A percentile compares a stretch with the other conserved stretches of the same genome.
These are phyloP conservation scores for Apiotrichum veenhuisii DNA, from an alignment of 1,284 basidiomycete genomes.

Conservation along the genomic window DNA sequence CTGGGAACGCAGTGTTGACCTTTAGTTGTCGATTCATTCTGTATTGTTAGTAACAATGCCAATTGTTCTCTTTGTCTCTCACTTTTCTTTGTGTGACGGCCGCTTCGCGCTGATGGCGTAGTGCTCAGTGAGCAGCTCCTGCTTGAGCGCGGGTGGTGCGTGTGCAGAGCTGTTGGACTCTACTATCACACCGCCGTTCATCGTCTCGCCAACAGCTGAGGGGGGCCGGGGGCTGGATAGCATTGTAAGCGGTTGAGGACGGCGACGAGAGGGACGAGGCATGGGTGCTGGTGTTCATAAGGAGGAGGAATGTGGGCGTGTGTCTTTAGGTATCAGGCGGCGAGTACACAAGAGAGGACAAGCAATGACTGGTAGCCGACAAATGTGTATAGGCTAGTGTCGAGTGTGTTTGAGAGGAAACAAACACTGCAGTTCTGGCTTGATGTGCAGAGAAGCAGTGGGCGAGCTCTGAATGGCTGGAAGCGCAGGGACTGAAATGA, in stretches of 20 bases:
- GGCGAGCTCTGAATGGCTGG: no score
- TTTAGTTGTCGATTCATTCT: slow-evolving; percentile 18
- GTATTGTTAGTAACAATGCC: background rate
- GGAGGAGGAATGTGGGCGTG: background rate
- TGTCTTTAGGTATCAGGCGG: background rate
- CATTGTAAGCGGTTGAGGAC: background rate
- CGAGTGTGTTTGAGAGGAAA: no score
- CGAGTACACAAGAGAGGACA: background rate
- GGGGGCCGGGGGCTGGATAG: background rate
- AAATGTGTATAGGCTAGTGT: no score
- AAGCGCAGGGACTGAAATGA: no score
- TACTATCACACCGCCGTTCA: slow-evolving; percentile 25
- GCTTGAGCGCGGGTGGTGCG: slow-evolving; percentile 22
- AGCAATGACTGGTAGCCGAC: background rate
- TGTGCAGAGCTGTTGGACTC: slow-evolving; percentile 16
- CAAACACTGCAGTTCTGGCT: no score
- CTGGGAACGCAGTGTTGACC: slow-evolving; percentile 4
- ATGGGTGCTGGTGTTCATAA: background rate
- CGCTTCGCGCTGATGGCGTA: slow-evolving; percentile 23
- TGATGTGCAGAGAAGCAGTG: no score
- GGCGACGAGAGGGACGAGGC: background rate
- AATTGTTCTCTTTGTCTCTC: background rate
- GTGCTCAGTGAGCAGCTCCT: slow-evolving; percentile 25
- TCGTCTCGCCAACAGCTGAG: slow-evolving; percentile 6
- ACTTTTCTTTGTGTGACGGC: slow-evolving; percentile 20